phyloP scores from a whole-genome alignment of 345 rosid species.

The Gossypium stocksii region DNA sequence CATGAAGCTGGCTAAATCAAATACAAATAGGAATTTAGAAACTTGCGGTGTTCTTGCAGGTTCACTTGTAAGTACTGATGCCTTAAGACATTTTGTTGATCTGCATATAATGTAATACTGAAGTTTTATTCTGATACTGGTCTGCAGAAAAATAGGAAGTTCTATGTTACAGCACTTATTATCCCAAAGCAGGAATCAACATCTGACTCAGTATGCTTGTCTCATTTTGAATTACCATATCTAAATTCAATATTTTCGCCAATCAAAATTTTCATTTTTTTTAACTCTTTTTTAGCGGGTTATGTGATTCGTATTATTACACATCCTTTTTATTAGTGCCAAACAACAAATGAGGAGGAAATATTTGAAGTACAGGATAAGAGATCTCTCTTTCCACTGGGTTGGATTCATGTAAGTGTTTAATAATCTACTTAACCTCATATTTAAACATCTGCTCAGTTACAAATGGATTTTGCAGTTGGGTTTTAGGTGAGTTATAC shows the following conservation, averaged over 20 bases:
- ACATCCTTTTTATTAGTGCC: conserved; percentile 52
- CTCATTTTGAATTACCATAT: background rate
- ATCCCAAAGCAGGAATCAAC: conserved; percentile 98
- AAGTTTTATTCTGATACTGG: conserved; percentile 16
- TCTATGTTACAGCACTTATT: conserved; percentile 79
- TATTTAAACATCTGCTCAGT: background rate
- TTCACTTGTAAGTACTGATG: conserved; percentile 64
- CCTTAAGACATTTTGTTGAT: conserved; percentile 6
- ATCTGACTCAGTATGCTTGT: conserved; percentile 68
- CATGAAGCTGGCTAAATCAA: conserved; percentile 86
- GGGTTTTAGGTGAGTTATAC: background rate
- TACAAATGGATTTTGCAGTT: background rate
- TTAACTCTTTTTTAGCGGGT: background rate
- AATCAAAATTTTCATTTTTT: background rate
- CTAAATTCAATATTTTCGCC: conserved; percentile 7
- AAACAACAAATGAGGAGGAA: conserved; percentile 94
- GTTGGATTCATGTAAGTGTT: conserved; percentile 96
- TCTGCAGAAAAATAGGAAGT: conserved; percentile 84
- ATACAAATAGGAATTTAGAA: conserved; percentile 83
- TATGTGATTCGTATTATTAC: background rate
- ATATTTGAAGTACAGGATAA: conserved; percentile 97
- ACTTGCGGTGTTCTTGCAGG: conserved; percentile 98
- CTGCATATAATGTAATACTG: conserved; percentile 13
- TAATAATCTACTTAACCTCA: background rate
- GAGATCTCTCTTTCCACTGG: conserved; percentile 86